phyloP scores from a whole-genome alignment of 495 filamentous ascomycete species.

The Talaromyces nanjingensis region DNA sequence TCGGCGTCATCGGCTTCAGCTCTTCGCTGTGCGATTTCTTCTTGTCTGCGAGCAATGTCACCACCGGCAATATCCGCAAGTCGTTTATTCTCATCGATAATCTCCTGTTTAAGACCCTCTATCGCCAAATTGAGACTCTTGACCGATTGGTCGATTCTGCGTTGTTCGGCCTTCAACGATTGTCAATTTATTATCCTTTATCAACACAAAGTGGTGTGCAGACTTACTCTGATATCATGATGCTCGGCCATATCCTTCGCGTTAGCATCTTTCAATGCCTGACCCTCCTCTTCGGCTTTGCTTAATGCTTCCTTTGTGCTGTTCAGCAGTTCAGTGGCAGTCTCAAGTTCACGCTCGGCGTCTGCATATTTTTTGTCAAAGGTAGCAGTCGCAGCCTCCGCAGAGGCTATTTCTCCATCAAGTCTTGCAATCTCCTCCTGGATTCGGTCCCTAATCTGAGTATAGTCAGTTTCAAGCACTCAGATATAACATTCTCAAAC shows the following conservation, averaged over 20 bases:
- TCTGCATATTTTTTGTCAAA: constrained; percentile 38
- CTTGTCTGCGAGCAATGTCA: constrained; percentile 40
- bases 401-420: constrained; percentile 32
- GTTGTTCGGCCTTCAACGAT: constrained; percentile 39
- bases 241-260: constrained; percentile 36
- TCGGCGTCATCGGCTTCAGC: constrained; percentile 25
- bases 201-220: neutral
- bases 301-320: constrained; percentile 43
- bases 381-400: constrained; percentile 29
- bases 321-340: constrained; percentile 47
- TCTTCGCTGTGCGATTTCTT: constrained; percentile 36
- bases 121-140: constrained; percentile 36
- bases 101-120: constrained; percentile 29
- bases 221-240: constrained; percentile 38
- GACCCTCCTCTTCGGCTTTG: constrained; percentile 33
- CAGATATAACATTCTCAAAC: neutral
- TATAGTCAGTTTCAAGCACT: constrained; percentile 7
- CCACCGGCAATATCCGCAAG: constrained; percentile 48
- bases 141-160: constrained; percentile 40
- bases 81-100: constrained; percentile 40
- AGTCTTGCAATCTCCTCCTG: constrained; percentile 25
- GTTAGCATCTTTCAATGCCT: constrained; percentile 29
- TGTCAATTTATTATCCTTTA: neutral
- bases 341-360: constrained; percentile 40
- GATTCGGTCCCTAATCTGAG: constrained; percentile 27